phyloP scores from a whole-genome alignment of 2,329 filamentous ascomycete genomes.

The Fusarium lyarnte region DNA sequence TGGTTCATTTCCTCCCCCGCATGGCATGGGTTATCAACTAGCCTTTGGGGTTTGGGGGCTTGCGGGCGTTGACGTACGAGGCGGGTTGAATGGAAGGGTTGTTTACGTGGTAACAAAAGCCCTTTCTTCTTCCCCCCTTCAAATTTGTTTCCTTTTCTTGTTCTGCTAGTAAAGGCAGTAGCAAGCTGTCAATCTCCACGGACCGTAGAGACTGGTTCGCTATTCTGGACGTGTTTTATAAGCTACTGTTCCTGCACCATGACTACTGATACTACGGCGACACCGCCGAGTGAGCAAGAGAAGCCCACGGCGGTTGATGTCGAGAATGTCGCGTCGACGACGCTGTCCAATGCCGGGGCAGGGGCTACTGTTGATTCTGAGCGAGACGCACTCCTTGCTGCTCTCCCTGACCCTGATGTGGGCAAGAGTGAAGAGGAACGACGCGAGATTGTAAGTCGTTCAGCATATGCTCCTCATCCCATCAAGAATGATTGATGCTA shows the following conservation, averaged over 20 bases:
- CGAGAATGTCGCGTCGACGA: conserved; percentile 15
- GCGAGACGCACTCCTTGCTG: conserved; percentile 42
- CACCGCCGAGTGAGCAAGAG: conserved; percentile 25
- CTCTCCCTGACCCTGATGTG: conserved; percentile 58
- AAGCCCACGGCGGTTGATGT: conserved; percentile 25
- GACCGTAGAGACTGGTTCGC: neutral
- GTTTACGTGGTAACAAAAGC: conserved; percentile 21
- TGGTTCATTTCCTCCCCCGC: conserved; percentile 16
- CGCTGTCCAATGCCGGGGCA: neutral
- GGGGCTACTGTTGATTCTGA: conserved; percentile 38
- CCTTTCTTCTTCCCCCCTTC: neutral
- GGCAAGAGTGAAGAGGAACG: conserved; percentile 69
- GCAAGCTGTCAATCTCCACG: neutral
- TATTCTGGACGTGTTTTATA: neutral
- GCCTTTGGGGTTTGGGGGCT: neutral
- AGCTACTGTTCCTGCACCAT: neutral
- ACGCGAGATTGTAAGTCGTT: conserved; percentile 63
- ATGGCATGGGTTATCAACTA: conserved; percentile 1
- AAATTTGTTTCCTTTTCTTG: neutral
- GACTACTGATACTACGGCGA: conserved; percentile 29
- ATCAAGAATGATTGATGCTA: neutral
- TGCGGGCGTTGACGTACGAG: conserved; percentile 22
- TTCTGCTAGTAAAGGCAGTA: neutral
- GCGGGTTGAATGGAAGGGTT: neutral
- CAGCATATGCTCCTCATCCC: conserved; percentile 36